Evolutionary conservation across 2,329 filamentous ascomycete genomes (phyloP), one percentile per base, ranked within the genome.

Genomic region (Pestalotiopsis fici): DNA sequence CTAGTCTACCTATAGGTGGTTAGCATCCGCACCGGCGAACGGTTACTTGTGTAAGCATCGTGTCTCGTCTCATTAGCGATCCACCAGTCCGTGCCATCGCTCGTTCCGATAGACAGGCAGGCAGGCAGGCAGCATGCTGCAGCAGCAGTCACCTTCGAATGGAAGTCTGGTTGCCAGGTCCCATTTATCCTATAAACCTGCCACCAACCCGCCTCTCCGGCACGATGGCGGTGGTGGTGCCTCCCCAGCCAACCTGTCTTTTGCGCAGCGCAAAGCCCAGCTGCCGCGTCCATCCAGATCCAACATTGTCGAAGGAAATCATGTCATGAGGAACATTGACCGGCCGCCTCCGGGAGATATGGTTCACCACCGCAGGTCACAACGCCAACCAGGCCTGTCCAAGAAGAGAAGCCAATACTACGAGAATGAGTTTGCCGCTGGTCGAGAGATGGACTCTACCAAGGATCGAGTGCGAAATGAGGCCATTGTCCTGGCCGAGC

Each of bases 401-500:
- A 79, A 75, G 71, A 77, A 77, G 68, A 78, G 77, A 69, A 84
- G 81, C 72, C 78, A 78, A 35, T 85, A 83, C 65, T 86, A 84
- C 66, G 83, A 87, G 62, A 80, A 81, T 63, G 78, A 80, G 18
- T 85, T 86, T 68, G 77, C 78, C 27, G 74, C 72, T 28, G 62
- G 75, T 66, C 72, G 74, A 56, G 73, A 75, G 59, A 67, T 74
- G 25, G 80, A 77, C 64, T 74, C 78, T 23, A 74, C 79, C 21
- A 82, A 79, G 68, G 83, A 85, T 63, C 82, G 82, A n/a, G 77
- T 89, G 13, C 80, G 80, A 6, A 82, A 83, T 66, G 85, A 88
- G 69, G 86, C 87, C 1, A 81, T 89, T 39, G 85, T 93, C 57
- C 80, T 90, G 69, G 88, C 86, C 28, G 90, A 92, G 72, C 77